A percentile compares a stretch with the other conserved stretches of the same genome.
Evolutionary conservation across 768 basidiomycete genomes (phyloP).

Genomic region (Panaeolus cyanescens): DNA sequence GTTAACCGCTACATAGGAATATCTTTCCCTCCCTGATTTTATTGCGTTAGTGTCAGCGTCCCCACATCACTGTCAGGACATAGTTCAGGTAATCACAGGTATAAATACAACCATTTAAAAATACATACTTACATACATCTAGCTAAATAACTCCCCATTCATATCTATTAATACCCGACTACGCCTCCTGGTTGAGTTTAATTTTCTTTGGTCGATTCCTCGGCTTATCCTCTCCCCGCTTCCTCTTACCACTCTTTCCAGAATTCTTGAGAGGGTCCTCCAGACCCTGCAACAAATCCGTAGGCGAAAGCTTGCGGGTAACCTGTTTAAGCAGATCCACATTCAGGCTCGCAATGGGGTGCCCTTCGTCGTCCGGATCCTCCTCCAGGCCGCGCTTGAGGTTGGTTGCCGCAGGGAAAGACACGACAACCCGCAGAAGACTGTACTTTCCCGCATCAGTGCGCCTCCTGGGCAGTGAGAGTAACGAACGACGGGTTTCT

Average conservation of each 20-base stretch:
- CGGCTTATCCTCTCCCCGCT: constrained; percentile 14
- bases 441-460: constrained; percentile 40
- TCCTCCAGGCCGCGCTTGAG: constrained; percentile 39
- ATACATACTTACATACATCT: not conserved
- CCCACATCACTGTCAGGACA: no score
- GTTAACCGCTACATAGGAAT: not conserved
- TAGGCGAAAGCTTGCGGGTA: constrained; percentile 37
- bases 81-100: not conserved
- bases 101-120: not conserved
- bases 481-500: constrained; percentile 25
- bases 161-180: not conserved
- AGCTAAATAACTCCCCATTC: not conserved
- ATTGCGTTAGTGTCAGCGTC: no score
- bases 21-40: no score
- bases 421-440: constrained; percentile 40
- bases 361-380: constrained; percentile 36
- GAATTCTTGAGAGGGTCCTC: constrained; percentile 22
- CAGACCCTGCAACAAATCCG: constrained; percentile 33
- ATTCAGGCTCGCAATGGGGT: constrained; percentile 43
- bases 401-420: constrained; percentile 40
- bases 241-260: constrained; percentile 19
- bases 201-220: constrained; percentile 15
- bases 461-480: constrained; percentile 33
- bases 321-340: constrained; percentile 40
- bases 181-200: constrained; percentile 13